Percentiles rank a stretch among this genome's conserved stretches.
Evolutionary conservation across 2,329 filamentous ascomycete species (phyloP).

Genomic region (Anisogramma anomala): DNA sequence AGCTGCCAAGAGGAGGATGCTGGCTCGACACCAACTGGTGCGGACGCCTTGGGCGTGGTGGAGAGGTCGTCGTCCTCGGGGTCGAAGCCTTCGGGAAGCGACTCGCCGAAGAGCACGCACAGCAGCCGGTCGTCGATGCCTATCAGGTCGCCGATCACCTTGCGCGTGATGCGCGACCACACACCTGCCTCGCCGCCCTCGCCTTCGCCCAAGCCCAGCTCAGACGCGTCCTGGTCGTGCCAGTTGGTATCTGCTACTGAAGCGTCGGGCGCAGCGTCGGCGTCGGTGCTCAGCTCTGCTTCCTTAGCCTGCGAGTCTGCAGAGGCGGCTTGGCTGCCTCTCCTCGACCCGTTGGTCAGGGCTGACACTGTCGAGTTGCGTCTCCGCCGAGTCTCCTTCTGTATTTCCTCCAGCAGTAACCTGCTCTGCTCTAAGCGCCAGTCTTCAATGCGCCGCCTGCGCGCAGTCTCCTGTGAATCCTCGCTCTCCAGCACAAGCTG

Average conservation of each 20-base stretch:
- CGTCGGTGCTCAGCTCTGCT: slow-evolving; percentile 21
- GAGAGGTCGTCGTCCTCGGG: slow-evolving; percentile 31
- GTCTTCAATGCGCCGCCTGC: slow-evolving; percentile 72
- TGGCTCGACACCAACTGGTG: slow-evolving; percentile 15
- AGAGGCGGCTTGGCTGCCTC: slow-evolving; percentile 10
- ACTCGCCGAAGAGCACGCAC: slow-evolving; percentile 77
- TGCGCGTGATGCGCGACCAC: slow-evolving; percentile 71
- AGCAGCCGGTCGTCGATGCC: slow-evolving; percentile 81
- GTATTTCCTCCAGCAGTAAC: slow-evolving; percentile 76
- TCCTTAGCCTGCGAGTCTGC: slow-evolving; percentile 21
- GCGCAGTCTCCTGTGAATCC: slow-evolving; percentile 54
- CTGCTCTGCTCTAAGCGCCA: slow-evolving; percentile 89
- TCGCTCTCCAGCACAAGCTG: slow-evolving; percentile 42
- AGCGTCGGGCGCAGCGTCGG: slow-evolving; percentile 26
- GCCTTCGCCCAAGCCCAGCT: slow-evolving; percentile 27
- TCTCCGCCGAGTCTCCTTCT: slow-evolving; percentile 65
- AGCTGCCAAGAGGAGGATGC: slow-evolving; percentile 55
- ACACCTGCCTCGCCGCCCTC: slow-evolving; percentile 51
- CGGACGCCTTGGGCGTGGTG: slow-evolving; percentile 34
- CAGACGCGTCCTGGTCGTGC: slow-evolving; percentile 38
- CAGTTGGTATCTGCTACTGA: slow-evolving; percentile 31
- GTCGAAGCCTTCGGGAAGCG: slow-evolving; percentile 41
- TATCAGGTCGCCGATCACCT: slow-evolving; percentile 78
- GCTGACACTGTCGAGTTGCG: slow-evolving; percentile 48
- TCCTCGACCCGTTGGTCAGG: slow-evolving; percentile 20